Conservation (phyloP, 2,329 filamentous ascomycete species). For the Apiospora koreana region DNA sequence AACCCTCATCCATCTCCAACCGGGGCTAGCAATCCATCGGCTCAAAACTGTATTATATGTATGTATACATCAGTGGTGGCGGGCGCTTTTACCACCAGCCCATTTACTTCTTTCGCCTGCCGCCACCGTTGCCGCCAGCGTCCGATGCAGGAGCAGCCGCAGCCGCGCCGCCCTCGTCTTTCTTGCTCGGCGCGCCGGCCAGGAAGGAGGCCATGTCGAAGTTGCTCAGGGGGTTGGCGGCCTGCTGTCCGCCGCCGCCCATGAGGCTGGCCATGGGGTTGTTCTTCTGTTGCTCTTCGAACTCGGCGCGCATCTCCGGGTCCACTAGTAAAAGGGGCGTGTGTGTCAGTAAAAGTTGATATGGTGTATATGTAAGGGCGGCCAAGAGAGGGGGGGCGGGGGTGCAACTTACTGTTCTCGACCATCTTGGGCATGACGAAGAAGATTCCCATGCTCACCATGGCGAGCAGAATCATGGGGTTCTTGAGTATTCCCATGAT, state of each 20-base stretch:
- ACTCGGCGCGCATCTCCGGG: conserved; percentile 90
- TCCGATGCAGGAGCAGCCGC: conserved; percentile 14
- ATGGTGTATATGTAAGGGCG: not conserved
- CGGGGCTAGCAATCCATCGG: not conserved
- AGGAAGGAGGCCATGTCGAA: conserved; percentile 67
- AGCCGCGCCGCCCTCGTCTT: conserved; percentile 35
- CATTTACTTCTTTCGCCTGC: conserved; percentile 42
- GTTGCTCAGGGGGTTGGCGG: conserved; percentile 49
- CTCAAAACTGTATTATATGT: not conserved
- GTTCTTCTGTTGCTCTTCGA: conserved; percentile 84
- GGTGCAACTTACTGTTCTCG: conserved; percentile 93
- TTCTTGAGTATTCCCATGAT: conserved; percentile 85
- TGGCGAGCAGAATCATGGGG: conserved; percentile 92
- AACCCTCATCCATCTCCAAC: not conserved
- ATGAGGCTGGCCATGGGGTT: conserved; percentile 65
- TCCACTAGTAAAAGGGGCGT: conserved; percentile 69
- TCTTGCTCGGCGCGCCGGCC: conserved; percentile 54
- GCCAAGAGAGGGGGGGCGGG: too few relatives aligned
- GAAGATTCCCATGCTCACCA: conserved; percentile 80
- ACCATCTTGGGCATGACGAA: conserved; percentile 93
- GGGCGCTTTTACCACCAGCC: not conserved
- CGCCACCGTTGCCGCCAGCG: conserved; percentile 31
- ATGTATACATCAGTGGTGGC: not conserved
- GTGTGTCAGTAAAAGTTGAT: not conserved
- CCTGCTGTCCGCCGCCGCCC: conserved; percentile 40